A percentile compares a stretch with the other conserved stretches of the same genome.
phyloP scores from a whole-genome alignment of 164 flowering plant genomes.

The Dillenia suffruticosa region DNA sequence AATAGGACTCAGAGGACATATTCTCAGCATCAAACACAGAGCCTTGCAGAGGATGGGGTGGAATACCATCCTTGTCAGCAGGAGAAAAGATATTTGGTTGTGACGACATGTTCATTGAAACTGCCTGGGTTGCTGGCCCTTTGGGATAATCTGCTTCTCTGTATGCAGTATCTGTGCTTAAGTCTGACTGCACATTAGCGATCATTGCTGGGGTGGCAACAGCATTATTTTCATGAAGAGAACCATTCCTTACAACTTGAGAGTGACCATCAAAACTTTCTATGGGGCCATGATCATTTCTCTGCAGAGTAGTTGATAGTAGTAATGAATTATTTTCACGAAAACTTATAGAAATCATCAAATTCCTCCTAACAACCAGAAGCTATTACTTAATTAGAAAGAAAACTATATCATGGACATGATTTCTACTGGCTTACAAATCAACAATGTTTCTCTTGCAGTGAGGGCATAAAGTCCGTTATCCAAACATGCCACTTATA shows the following conservation, averaged over 20 bases:
- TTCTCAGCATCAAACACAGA: conserved; percentile 27
- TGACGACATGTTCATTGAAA: conserved; percentile 20
- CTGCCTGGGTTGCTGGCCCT: conserved; percentile 13
- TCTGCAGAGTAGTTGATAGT: conserved; percentile 24
- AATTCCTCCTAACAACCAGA: too few relatives aligned
- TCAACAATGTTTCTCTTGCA: too few relatives aligned
- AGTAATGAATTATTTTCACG: background rate
- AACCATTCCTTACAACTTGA: conserved; percentile 24
- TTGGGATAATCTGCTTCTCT: conserved; percentile 18
- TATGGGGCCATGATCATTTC: conserved; percentile 25
- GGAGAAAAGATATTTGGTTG: conserved; percentile 18
- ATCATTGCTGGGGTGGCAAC: conserved; percentile 19
- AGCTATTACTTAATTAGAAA: too few relatives aligned
- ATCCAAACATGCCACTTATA: too few relatives aligned
- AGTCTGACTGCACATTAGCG: conserved; percentile 25
- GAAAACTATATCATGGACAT: too few relatives aligned
- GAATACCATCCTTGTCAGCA: conserved; percentile 5
- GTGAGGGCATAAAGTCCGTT: too few relatives aligned
- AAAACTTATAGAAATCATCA: background rate
- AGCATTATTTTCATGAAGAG: conserved; percentile 22
- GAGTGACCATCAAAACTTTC: conserved; percentile 33
- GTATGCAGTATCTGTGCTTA: conserved; percentile 16
- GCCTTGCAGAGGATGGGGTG: conserved; percentile 17
- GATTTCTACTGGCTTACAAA: too few relatives aligned
- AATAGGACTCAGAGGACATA: conserved; percentile 16